Base-by-base conservation (phyloP, 2,329 filamentous ascomycete genomes). In the Sclerotinia subarctica region DNA sequence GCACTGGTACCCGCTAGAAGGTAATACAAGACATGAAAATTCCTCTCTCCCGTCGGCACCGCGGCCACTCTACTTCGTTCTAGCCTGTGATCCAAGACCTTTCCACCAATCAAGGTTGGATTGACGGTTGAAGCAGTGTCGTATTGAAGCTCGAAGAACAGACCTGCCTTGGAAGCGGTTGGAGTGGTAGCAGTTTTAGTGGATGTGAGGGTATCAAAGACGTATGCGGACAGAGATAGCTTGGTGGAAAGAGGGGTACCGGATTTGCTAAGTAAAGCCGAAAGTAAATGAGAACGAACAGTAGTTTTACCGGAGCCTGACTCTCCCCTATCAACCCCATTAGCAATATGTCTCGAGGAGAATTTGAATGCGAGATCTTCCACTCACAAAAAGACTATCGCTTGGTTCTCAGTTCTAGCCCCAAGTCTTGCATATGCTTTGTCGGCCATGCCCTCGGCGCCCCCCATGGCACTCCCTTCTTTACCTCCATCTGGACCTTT, bases 251-350 rank as follows among this genome's bases (percentile, higher is more conserved):
- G 82, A 0, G 95, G 95, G 17, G 95, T 98, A 0, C 93, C 93
- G 2, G 94, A 95, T 78, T 94, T 96, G 75, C 90, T 90, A 42
- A 99, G 86, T 65, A 99, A 85, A 1, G 94, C 88, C 32, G 93
- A 90, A 57, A 99, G 83, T 66, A 97, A 83, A 78, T 98, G 95
- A 54, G 93, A 92, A 70, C 95, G 90, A 75, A 98, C 84, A 0
- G 95, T 99, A 0, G 95, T 97, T 82, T 99, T 99, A 74, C 95
- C 95, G 44, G 95, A 90, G 57, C 95, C 95, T 68, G 93, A 96
- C 85, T 99, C 95, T 79, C 95, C 95, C 73, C 94, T 97, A 73
- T 54, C 7, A 62, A 64, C 54, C 67, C 26, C 21, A 66, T 74
- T 69, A 74, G 69, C 54, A 56, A 59, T 3, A 24, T 26, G 15